Base-by-base conservation (phyloP, 768 basidiomycete species). In the Psilocybe subaeruginosa region DNA sequence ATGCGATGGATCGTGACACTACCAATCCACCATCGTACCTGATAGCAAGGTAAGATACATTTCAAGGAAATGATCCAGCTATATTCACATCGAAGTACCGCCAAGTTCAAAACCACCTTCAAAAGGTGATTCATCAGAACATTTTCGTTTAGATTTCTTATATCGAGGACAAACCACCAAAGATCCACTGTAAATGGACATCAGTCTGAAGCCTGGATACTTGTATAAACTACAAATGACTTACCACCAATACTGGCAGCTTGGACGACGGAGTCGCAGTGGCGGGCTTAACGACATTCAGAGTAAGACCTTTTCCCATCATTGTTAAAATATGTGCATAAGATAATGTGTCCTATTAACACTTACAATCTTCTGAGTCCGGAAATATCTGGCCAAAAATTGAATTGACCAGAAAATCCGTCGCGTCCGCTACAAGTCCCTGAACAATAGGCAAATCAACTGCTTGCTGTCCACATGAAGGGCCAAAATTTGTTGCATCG, bases 201-300 rank as follows among this genome's bases (percentile, higher is more conserved):
- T 41, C 37, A 31, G 17, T 39, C 19, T 35, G 30, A 35, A 19
- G 23, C n/a, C 4, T 11, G 8, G n/a, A 45, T 47, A 6, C 35
- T 12, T n/a, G 23, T 30, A 52, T 7, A 51, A 17, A 16, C 16
- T 12, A 37, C 37, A 46, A 27, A 60, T 46, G 2, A 75, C 83
- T 48, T 69, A 85, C 85, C 31, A 80, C 82, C 17, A 84, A 72
- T 6, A 88, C 83, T 2, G 86, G 86, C 2, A 86, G 71, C 54
- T 81, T 81, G 8, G 78, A 78, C 0, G 66, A 65, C 1, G 79
- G 56, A 0, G 76, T 78, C 1, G 80, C 76, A 37, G 63, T 69
- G 1, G 71, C 68, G 4, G 86, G 85, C 54, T 76, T 78, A 29
- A 84, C 65, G 16, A 87, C 78, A 62, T 87, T 85, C 39, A 88